phyloP scores from a whole-genome alignment of 169 alveolate species.

The Plasmodium inui region DNA sequence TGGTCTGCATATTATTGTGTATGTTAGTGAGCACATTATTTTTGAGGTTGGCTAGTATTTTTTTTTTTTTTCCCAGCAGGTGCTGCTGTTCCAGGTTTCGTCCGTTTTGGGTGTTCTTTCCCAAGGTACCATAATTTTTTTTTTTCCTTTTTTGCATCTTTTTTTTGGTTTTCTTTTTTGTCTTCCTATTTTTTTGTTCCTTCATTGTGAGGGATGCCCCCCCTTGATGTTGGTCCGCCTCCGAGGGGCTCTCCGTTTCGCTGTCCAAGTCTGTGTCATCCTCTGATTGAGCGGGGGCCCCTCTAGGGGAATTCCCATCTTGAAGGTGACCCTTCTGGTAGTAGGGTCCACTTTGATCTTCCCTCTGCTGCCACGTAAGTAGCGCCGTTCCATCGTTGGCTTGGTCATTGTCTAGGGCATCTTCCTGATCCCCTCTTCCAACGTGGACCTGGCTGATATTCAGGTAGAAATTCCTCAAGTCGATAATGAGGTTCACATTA shows the following conservation, averaged over 20 bases:
- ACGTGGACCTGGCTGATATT: neutral
- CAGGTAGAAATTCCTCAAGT: constrained; percentile 23
- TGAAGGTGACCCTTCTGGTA: neutral
- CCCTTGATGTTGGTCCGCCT: neutral
- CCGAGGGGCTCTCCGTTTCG: neutral
- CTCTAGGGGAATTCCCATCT: neutral
- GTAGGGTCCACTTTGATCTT: neutral
- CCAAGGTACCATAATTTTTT: neutral
- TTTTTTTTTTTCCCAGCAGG: neutral
- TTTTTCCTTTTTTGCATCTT: neutral
- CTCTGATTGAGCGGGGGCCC: neutral
- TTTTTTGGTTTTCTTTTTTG: neutral
- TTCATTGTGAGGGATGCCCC: neutral
- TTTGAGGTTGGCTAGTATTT: neutral
- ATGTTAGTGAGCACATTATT: neutral
- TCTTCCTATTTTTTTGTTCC: neutral
- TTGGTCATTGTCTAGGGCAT: neutral
- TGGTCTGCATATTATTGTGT: constrained; percentile 15
- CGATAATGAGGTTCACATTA: constrained; percentile 49
- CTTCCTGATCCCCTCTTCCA: neutral
- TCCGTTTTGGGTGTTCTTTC: neutral
- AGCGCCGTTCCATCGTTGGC: neutral
- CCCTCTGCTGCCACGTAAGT: neutral
- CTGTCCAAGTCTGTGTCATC: neutral
- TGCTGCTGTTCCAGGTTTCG: neutral